Percentiles rank a stretch among this genome's conserved stretches.
phyloP scores from a whole-genome alignment of 2,329 filamentous ascomycete genomes.

The Bipolaris gigantea region DNA sequence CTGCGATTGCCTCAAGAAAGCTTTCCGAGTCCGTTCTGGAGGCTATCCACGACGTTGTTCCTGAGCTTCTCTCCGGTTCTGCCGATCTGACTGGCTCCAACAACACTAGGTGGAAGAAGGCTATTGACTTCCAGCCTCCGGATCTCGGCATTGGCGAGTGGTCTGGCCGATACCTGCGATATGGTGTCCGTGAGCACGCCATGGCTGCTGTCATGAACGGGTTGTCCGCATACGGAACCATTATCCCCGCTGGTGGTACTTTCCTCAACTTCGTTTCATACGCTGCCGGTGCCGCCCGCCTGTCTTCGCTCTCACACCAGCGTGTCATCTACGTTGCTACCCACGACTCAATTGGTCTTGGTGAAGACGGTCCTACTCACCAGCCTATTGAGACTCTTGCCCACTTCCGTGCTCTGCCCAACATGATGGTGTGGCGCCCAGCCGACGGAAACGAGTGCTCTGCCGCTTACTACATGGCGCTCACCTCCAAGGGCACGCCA shows the following conservation, averaged over 20 bases:
- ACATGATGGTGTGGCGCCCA: slow-evolving; percentile 99
- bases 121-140: slow-evolving; percentile 95
- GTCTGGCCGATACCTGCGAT: slow-evolving; percentile 87
- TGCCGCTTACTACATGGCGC: slow-evolving; percentile 93
- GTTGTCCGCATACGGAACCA: slow-evolving; percentile 89
- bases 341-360: slow-evolving; percentile 98
- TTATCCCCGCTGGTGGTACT: slow-evolving; percentile 91
- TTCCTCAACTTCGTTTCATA: slow-evolving; percentile 99
- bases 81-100: slow-evolving; percentile 98
- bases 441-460: slow-evolving; percentile 98
- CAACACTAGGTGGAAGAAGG: slow-evolving; percentile 97
- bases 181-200: slow-evolving; percentile 87
- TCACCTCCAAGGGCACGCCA: slow-evolving; percentile 87
- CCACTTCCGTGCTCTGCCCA: slow-evolving; percentile 97
- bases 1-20: slow-evolving; percentile 90
- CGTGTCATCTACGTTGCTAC: slow-evolving; percentile 95
- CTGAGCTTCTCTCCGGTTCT: slow-evolving; percentile 93
- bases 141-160: slow-evolving; percentile 84
- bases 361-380: slow-evolving; percentile 97
- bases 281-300: slow-evolving; percentile 89
- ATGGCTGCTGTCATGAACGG: slow-evolving; percentile 96
- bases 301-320: slow-evolving; percentile 87
- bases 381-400: slow-evolving; percentile 98
- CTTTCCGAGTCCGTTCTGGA: slow-evolving; percentile 91
- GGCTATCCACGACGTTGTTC: slow-evolving; percentile 80